Evolutionary conservation across 495 filamentous ascomycete genomes (phyloP).

Genomic region (Chlorociboria aeruginascens): DNA sequence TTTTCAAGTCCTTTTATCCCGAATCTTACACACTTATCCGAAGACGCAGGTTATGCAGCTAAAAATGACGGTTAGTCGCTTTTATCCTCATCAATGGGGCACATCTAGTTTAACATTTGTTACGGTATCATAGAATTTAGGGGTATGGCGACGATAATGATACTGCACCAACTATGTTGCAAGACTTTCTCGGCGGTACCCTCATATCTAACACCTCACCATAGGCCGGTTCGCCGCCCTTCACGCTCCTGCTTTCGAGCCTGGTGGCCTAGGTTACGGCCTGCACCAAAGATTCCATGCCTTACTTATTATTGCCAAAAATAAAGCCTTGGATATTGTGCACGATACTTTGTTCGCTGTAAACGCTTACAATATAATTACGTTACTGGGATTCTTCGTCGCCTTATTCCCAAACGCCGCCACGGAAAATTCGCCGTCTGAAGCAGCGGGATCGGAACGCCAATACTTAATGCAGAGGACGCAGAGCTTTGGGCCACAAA

Average conservation of each 20-base stretch:
- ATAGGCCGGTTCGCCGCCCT: constrained; percentile 2
- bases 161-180: no score
- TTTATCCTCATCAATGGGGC: background rate
- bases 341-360: constrained; percentile 12
- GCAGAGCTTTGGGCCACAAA: constrained; percentile 12
- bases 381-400: constrained; percentile 2
- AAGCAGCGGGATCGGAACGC: constrained; percentile 6
- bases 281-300: constrained; percentile 10
- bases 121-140: constrained; percentile 4
- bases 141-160: no score
- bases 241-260: constrained; percentile 1
- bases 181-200: no score
- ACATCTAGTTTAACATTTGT: background rate
- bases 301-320: background rate
- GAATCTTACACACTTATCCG: no score
- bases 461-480: constrained; percentile 5
- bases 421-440: constrained; percentile 3
- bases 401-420: constrained; percentile 5
- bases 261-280: constrained; percentile 1
- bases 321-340: constrained; percentile 8
- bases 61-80: constrained; percentile 5
- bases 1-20: no score
- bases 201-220: no score
- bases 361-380: background rate
- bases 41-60: background rate